Evolutionary conservation across 495 filamentous ascomycete species (phyloP), one percentile per base, ranked within the genome.

Genomic region (Schizothecium vesticola): DNA sequence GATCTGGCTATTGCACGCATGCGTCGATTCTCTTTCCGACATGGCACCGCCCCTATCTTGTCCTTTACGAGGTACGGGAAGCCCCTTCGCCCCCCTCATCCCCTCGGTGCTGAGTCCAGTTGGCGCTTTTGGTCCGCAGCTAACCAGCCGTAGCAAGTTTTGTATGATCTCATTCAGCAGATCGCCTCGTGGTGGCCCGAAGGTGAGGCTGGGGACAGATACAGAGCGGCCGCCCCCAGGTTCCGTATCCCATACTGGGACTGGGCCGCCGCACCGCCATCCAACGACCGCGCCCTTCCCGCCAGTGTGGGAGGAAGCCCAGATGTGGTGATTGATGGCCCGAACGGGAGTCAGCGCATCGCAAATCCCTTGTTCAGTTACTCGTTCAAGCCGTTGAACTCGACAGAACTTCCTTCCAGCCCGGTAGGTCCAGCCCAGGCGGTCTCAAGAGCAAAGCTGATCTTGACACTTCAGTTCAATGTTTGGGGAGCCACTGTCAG

Each of bases 1-100:
- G 75, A 31, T 79, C 78, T 51, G 90, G 89, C 5, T 91, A 90
- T 71, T 92, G 90, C 69, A 79, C 82, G 19, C 90, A 92, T 76
- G 78, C 80, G 12, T 90, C 86, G 10, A 84, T 87, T 59, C 78
- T 92, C 33, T 92, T 92, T 71, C 83, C 85, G 51, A 84, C 88
- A 22, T 92, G 90, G 90, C 89, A 92, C 79, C 80, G 90, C 56
- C 86, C 89, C 19, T 92, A 91, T 75, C 80, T 91, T 65, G 83
- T 84, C 43, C 76, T 92, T 31, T 86, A 86, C 67, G 90, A 92
- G 84, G 88, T 89, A 78, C 70, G 74, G 61, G 55, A 64, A 28
- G 43, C n/a, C 19, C 19, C 59, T 16, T 59, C 6, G 1, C 13
- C 33, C 13, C 13, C 0, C n/a, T n/a, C n/a, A 9, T 64, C 22